Conservation (phyloP, 108 stramenopile species). For the Nitzschia sp. region DNA sequence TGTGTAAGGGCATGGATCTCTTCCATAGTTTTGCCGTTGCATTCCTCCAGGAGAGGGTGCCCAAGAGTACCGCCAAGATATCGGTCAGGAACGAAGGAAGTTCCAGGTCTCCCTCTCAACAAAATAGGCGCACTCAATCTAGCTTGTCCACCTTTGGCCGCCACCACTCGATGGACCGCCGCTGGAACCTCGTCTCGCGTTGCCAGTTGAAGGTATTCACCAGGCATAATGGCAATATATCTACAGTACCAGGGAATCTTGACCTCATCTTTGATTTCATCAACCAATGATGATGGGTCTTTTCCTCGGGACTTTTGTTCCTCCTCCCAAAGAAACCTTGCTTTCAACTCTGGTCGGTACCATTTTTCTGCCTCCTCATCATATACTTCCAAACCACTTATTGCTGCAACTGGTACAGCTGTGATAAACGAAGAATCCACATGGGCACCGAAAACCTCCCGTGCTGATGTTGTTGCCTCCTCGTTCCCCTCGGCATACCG, state of each 20-base stretch:
- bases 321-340: conserved; percentile 51
- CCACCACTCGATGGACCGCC: conserved; percentile 77
- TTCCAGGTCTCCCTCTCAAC: conserved; percentile 67
- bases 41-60: conserved; percentile 50
- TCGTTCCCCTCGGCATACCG: conserved; percentile 46
- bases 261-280: conserved; percentile 25
- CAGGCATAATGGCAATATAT: conserved; percentile 80
- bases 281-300: conserved; percentile 18
- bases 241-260: conserved; percentile 73
- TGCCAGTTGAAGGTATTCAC: conserved; percentile 72
- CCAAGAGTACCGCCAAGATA: conserved; percentile 66
- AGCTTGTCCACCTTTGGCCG: conserved; percentile 32
- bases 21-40: conserved; percentile 74
- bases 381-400: conserved; percentile 80
- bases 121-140: conserved; percentile 71
- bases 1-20: conserved; percentile 70
- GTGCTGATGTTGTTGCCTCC: conserved; percentile 7
- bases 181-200: conserved; percentile 79
- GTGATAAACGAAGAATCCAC: conserved; percentile 80
- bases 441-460: conserved; percentile 81
- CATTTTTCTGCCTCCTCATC: conserved; percentile 76
- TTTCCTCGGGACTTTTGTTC: conserved; percentile 16
- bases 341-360: conserved; percentile 79
- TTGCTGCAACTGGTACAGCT: conserved; percentile 68
- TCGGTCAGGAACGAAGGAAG: conserved; percentile 46